Evolutionary conservation across 2,329 filamentous ascomycete species (phyloP), one percentile per base, ranked within the genome.

Genomic region (Diaporthe citriasiana): DNA sequence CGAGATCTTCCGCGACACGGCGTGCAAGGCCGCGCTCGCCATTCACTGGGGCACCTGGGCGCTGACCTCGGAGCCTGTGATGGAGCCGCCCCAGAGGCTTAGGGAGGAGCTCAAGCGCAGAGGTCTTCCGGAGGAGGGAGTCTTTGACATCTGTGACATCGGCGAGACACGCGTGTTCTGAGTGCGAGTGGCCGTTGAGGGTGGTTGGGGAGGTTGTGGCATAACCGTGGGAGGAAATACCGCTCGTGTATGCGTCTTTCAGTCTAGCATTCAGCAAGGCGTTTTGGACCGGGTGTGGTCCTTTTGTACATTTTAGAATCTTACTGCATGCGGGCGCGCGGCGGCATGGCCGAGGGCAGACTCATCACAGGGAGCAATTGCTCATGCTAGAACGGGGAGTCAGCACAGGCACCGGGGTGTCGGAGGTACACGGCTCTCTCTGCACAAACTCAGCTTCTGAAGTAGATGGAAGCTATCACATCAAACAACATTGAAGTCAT

Each of bases 41-140:
- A 98, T 98, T 78, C 96, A 98, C 81, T 98, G 95, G 95, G 95
- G 95, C 3, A 92, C 93, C 0, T 98, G 95, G 95, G 92, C 94
- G 0, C 83, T 98, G 78, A 98, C 95, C 0, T 88, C 91, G 75
- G 96, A 98, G 83, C 93, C 95, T 74, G 93, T 97, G 1, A 82
- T 95, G 73, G 95, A 98, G 84, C 96, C 96, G 59, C 95, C 95
- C 1, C 84, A 82, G 81, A 83, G 93, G 81, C 84, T 98, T 75
- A 92, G 88, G 82, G 87, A 93, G 80, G 95, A 95, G 3, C 83
- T 98, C 80, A 88, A 85, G 78, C 89, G 87, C 79, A 92, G 91
- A 78, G 91, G 90, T 0, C 81, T 97, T 0, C 85, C 89, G 0
- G 93, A 95, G 82, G 89, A 87, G 59, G 94, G 94, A 0, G 85